Evolutionary conservation across 169 alveolate species (phyloP).

Genomic region (Ichthyophthirius multifiliis): DNA sequence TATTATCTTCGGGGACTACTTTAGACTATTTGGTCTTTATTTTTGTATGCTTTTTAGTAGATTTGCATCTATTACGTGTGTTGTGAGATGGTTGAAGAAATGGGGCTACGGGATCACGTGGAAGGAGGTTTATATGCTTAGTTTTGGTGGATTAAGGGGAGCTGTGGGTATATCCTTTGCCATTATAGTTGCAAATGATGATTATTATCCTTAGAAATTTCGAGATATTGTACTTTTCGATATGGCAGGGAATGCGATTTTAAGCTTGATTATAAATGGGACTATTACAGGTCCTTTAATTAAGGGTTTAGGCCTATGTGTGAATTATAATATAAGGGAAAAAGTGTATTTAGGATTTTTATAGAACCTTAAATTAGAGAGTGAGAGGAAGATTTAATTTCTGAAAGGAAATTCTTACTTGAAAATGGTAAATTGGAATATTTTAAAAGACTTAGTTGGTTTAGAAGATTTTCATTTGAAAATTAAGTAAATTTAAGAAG

Average conservation of each 20-base stretch:
- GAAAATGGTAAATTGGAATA: constrained; percentile 31
- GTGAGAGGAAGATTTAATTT: constrained; percentile 21
- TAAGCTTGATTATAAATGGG: constrained; percentile 52
- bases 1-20: constrained; percentile 30
- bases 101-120: constrained; percentile 46
- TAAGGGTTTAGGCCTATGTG: constrained; percentile 29
- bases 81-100: constrained; percentile 27
- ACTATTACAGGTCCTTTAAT: constrained; percentile 39
- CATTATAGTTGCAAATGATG: constrained; percentile 41
- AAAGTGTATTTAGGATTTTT: constrained; percentile 26
- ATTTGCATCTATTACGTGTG: constrained; percentile 11
- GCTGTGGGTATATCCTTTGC: constrained; percentile 55
- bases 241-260: constrained; percentile 48
- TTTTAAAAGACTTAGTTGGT: constrained; percentile 28
- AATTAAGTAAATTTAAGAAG: neutral
- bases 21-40: constrained; percentile 40
- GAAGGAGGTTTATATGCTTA: constrained; percentile 27
- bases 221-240: constrained; percentile 49
- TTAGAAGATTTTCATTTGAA: constrained; percentile 3
- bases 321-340: constrained; percentile 34
- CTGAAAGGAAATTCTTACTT: constrained; percentile 13
- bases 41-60: constrained; percentile 34
- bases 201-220: neutral
- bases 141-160: constrained; percentile 59
- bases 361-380: constrained; percentile 20